These are phyloP conservation scores for Zygoascus flipseniorum DNA, from an alignment of 805 yeast species.

Conservation along the genomic window DNA sequence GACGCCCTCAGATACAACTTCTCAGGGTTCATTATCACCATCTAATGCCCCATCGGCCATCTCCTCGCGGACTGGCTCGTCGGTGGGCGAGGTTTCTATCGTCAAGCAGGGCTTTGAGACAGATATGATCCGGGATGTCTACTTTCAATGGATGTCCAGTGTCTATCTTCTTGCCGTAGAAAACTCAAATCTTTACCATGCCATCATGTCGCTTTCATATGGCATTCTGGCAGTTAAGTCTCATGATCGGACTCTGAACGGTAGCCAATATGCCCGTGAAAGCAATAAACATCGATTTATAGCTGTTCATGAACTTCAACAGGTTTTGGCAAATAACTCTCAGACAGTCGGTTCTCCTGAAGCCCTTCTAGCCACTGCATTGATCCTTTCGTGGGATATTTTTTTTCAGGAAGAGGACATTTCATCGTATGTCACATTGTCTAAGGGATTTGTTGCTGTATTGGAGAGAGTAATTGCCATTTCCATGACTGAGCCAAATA, in stretches of 20 bases:
- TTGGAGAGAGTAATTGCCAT: slow-evolving; percentile 13
- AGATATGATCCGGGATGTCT: slow-evolving; percentile 19
- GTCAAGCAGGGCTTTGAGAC: slow-evolving; percentile 23
- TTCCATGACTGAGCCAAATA: slow-evolving; percentile 16
- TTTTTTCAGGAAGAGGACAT: slow-evolving; percentile 22
- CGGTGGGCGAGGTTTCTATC: slow-evolving; percentile 6
- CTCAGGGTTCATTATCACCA: not conserved
- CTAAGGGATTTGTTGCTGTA: slow-evolving; percentile 24
- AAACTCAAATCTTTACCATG: slow-evolving; percentile 19
- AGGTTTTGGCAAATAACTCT: slow-evolving; percentile 14
- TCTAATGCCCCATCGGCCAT: not conserved
- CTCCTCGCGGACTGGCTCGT: not conserved
- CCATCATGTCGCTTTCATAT: slow-evolving; percentile 21
- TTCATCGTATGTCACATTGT: slow-evolving; percentile 18
- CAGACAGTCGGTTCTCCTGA: slow-evolving; percentile 4
- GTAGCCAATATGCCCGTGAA: slow-evolving; percentile 1
- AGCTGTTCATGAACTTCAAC: slow-evolving; percentile 19
- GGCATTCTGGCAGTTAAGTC: slow-evolving; percentile 20
- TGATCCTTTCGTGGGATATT: slow-evolving; percentile 24
- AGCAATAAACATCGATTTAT: slow-evolving; percentile 18
- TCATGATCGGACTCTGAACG: not conserved
- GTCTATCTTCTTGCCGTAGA: slow-evolving; percentile 16
- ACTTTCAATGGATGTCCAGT: slow-evolving; percentile 19
- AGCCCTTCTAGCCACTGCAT: slow-evolving; percentile 18
- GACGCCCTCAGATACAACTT: not conserved